Evolutionary conservation across 2,329 filamentous ascomycete genomes (phyloP), one percentile per base, ranked within the genome.

Genomic region (Neofusicoccum umdonicola): DNA sequence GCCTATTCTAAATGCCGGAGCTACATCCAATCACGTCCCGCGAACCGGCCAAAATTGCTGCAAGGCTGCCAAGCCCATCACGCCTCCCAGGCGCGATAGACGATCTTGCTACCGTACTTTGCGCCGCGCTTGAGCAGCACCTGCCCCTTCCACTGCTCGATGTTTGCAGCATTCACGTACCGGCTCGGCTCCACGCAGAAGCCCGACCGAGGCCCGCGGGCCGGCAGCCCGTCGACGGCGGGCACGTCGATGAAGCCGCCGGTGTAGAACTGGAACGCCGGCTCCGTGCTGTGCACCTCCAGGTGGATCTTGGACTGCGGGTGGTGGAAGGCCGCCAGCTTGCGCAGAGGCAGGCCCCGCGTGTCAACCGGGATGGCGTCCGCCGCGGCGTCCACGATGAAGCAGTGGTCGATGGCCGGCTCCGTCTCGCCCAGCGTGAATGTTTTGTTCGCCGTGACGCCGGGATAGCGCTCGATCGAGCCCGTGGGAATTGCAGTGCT

Each of bases 261-360:
- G 0, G 93, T 96, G 80, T 98, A 98, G 80, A 97, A 96, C 78
- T 98, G 94, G 83, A 97, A 98, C 0, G 92, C 91, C 0, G 95
- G 95, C 82, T 98, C 94, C 0, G 94, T 98, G 81, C 91, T 95
- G 72, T 88, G 82, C 5, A 97, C 90, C 77, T 97, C 91, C 57
- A 98, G 87, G 75, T 96, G 90, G 69, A 97, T 84, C 67, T 87
- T 87, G 34, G 88, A 90, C 57, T 82, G 82, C 5, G 92, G 87
- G 76, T 97, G 92, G 76, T 85, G 85, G 65, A 95, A 90, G 27
- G 85, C 81, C 51, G 91, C 86, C 51, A 94, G 86, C 66, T 85
- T 87, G 65, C 82, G 84, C 44, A 97, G 82, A 0, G 90, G 85
- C 64, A 79, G 76, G 2, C 73, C 73, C 44, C 84, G 80, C 1